Evolutionary conservation across 2,329 filamentous ascomycete genomes (phyloP), one percentile per base, ranked within the genome.

Genomic region (Xylariaceae sp.): DNA sequence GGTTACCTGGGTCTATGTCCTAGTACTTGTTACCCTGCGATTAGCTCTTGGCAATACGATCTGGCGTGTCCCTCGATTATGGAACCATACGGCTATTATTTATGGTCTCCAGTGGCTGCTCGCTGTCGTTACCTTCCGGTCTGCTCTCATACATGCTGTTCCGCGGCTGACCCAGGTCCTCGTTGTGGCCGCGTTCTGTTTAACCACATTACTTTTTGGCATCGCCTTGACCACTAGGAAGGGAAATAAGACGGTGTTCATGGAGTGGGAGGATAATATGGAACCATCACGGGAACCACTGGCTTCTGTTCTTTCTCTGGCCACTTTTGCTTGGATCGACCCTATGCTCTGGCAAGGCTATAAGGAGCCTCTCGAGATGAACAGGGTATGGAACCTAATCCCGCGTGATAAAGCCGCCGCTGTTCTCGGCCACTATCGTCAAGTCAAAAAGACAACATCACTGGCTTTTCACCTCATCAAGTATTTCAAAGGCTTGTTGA

Each of bases 281-380:
- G 84, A 92, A 65, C 94, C 94, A 18, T 92, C 92, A 2, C 84
- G 81, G 58, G 92, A 99, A 69, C 89, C 91, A 6, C 78, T 89
- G 36, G 91, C 94, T 1, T 97, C 92, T 68, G 73, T 97, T 6
- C 83, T 97, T 58, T 97, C 94, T 2, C 77, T 95, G 42, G 85
- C 85, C 19, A 94, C 90, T 2, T 99, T 96, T 68, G 77, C 83
- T 18, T 99, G 94, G 94, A 84, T 96, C 18, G 92, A 97, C 70
- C 74, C 85, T 0, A 87, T 99, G 60, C 86, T 99, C 41, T 91
- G 86, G 84, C 85, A 87, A 62, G 94, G 94, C 13, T 97, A 92
- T 77, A 87, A 84, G 68, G 85, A 89, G 68, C 84, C 91, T 0
- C 80, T 95, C 58, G 90, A 95, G 65, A 81, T 97, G 61, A 73